These are phyloP conservation scores for Trichoderma sp. DNA, from an alignment of 2,329 filamentous ascomycete species.

Conservation along the genomic window DNA sequence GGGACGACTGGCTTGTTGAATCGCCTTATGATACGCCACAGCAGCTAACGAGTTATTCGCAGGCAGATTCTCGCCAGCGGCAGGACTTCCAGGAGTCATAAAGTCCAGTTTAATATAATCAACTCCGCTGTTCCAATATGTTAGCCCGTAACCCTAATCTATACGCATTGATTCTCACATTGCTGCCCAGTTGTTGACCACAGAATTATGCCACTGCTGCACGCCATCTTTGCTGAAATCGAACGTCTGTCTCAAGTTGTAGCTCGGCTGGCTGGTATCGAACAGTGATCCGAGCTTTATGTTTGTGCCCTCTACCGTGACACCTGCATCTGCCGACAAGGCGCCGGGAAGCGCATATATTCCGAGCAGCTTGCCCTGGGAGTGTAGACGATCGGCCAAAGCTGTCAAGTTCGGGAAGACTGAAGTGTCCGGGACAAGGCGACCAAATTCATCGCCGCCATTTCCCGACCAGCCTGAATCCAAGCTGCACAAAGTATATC, in stretches of 20 bases:
- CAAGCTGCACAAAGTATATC: slow-evolving; percentile 17
- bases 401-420: slow-evolving; percentile 16
- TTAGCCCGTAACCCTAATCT: not conserved
- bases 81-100: slow-evolving; percentile 16
- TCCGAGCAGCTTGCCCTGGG: slow-evolving; percentile 12
- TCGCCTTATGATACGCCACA: slow-evolving; percentile 15
- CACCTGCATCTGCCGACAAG: not conserved
- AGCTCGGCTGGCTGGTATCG: slow-evolving; percentile 15
- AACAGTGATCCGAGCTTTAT: slow-evolving; percentile 13
- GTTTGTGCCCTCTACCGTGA: slow-evolving; percentile 17
- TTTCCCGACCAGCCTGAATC: slow-evolving; percentile 20
- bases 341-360: slow-evolving; percentile 15
- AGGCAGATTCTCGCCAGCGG: not conserved
- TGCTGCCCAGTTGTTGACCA: slow-evolving; percentile 18
- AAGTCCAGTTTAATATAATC: slow-evolving; percentile 21
- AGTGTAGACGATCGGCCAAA: slow-evolving; percentile 8
- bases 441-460: slow-evolving; percentile 9
- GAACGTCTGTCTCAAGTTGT: slow-evolving; percentile 18
- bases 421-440: slow-evolving; percentile 12
- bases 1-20: slow-evolving; percentile 21
- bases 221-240: slow-evolving; percentile 16
- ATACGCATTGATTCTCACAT: not conserved
- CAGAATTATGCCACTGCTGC: slow-evolving; percentile 22
- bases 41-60: slow-evolving; percentile 19
- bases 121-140: not conserved